A percentile compares a stretch with the other conserved stretches of the same genome.
Evolutionary conservation across 2,329 filamentous ascomycete species (phyloP).

Genomic region (Trematosphaeria pertusa): DNA sequence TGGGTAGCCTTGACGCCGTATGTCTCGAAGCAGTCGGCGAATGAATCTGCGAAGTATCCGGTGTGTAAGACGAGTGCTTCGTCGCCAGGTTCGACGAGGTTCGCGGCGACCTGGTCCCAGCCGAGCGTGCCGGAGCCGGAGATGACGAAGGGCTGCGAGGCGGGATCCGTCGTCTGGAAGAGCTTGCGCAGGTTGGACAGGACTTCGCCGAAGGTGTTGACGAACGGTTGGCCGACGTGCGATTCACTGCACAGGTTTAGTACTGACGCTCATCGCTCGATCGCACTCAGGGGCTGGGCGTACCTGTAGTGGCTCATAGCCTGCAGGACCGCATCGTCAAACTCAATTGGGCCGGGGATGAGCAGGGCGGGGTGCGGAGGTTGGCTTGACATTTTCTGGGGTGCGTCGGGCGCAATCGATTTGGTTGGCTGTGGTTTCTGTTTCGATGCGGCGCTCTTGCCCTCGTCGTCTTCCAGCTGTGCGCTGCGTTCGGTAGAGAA

Average conservation of each 20-base stretch:
- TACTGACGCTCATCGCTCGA: no score
- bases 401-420: slow-evolving; percentile 11
- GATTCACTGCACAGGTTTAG: slow-evolving; percentile 87
- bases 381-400: slow-evolving; percentile 63
- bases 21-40: slow-evolving; percentile 87
- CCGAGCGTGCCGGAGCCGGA: slow-evolving; percentile 94
- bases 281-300: no score
- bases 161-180: slow-evolving; percentile 85
- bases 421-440: slow-evolving; percentile 22
- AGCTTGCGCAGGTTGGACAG: slow-evolving; percentile 88
- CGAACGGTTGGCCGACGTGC: slow-evolving; percentile 88
- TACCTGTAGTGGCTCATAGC: slow-evolving; percentile 96
- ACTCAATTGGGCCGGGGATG: slow-evolving; percentile 97
- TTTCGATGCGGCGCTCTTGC: slow-evolving; percentile 36
- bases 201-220: slow-evolving; percentile 88
- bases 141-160: slow-evolving; percentile 89
- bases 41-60: slow-evolving; percentile 96
- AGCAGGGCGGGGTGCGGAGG: slow-evolving; percentile 75
- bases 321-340: slow-evolving; percentile 94
- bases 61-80: slow-evolving; percentile 92
- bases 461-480: slow-evolving; percentile 61
- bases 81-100: slow-evolving; percentile 87
- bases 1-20: slow-evolving; percentile 93
- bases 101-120: slow-evolving; percentile 96
- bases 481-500: slow-evolving; percentile 66